phyloP scores from a whole-genome alignment of 129 eudicot genomes.

The Tanacetum coccineum region DNA sequence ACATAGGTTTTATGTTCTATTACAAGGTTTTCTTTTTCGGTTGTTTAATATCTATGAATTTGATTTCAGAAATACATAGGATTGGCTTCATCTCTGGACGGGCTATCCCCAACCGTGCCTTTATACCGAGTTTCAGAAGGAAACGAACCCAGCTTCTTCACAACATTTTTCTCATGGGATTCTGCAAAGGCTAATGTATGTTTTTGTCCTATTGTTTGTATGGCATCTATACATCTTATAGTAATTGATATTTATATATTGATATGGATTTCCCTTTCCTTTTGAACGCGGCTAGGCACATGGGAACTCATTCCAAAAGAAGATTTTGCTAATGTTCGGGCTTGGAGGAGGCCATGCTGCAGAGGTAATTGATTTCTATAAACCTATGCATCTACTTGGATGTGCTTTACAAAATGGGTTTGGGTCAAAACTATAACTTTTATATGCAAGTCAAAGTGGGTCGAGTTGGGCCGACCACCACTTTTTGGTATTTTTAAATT shows the following conservation, averaged over 20 bases:
- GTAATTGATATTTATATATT: background rate
- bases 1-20: conserved; percentile 7
- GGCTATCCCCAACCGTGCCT: conserved; percentile 76
- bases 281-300: conserved; percentile 51
- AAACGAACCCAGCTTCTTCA: conserved; percentile 95
- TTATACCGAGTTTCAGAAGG: conserved; percentile 87
- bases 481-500: background rate
- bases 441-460: background rate
- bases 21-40: background rate
- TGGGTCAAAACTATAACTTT: background rate
- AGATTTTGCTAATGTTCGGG: conserved; percentile 76
- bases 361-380: conserved; percentile 51
- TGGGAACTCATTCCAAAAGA: conserved; percentile 97
- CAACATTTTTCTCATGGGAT: conserved; percentile 92
- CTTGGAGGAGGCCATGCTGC: conserved; percentile 68
- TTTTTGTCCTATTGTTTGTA: conserved; percentile 14
- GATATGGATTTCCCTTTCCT: background rate
- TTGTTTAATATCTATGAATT: conserved; percentile 13
- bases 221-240: background rate
- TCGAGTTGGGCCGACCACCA: background rate
- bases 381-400: background rate
- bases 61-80: conserved; percentile 72
- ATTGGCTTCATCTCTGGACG: conserved; percentile 78
- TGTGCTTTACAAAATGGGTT: background rate
- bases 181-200: conserved; percentile 86